Conservation (phyloP, 257 asterid species). For the Phtheirospermum japonicum region DNA sequence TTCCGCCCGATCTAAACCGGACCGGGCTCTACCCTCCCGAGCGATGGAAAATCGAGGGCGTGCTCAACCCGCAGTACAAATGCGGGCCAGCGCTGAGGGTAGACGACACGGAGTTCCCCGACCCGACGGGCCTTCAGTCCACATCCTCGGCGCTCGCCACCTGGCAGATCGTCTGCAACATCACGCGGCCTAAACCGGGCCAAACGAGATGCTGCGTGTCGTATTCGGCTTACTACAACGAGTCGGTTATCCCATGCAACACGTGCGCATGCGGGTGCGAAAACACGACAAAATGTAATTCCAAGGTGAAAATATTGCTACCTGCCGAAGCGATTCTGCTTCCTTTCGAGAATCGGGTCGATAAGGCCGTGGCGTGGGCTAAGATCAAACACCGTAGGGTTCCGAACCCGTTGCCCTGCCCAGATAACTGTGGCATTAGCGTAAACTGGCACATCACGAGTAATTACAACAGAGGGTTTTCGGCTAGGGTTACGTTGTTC, state of each 20-base stretch:
- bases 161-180: slow-evolving; percentile 66
- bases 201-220: slow-evolving; percentile 58
- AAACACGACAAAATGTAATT: slow-evolving; percentile 25
- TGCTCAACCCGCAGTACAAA: slow-evolving; percentile 47
- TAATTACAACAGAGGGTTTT: slow-evolving; percentile 54
- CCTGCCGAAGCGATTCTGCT: slow-evolving; percentile 62
- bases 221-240: slow-evolving; percentile 56
- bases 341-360: slow-evolving; percentile 47
- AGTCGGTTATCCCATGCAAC: slow-evolving; percentile 51
- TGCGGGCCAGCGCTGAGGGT: slow-evolving; percentile 53
- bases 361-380: slow-evolving; percentile 48
- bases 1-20: slow-evolving; percentile 55
- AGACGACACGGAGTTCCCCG: slow-evolving; percentile 47
- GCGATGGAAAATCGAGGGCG: slow-evolving; percentile 56
- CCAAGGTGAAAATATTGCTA: slow-evolving; percentile 34
- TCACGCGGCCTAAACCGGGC: slow-evolving; percentile 44
- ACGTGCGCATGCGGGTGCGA: slow-evolving; percentile 72
- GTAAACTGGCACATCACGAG: slow-evolving; percentile 62
- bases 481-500: slow-evolving; percentile 64
- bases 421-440: slow-evolving; percentile 69
- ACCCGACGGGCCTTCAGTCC: slow-evolving; percentile 48
- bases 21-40: slow-evolving; percentile 53
- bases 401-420: slow-evolving; percentile 54
- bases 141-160: slow-evolving; percentile 43
- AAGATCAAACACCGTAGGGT: slow-evolving; percentile 32